These are phyloP conservation scores for Fusarium sp. DNA, from an alignment of 2,329 filamentous ascomycete genomes.

Conservation along the genomic window DNA sequence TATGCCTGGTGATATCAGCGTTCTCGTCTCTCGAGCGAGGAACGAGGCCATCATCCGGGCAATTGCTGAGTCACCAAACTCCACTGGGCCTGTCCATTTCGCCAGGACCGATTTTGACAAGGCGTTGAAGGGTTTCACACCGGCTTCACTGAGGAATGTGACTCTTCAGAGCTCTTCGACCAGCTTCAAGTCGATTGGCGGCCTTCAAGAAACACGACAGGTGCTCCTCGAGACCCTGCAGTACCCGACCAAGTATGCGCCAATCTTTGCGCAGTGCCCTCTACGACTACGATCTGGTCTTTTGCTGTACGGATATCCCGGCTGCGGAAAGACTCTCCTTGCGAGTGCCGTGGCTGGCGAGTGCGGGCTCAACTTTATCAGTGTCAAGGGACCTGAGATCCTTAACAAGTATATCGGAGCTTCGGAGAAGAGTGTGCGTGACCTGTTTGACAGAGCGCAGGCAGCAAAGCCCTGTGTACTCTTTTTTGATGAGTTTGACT, in stretches of 20 bases:
- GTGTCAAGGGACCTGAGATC: constrained; percentile 97
- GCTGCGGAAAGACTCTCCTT: constrained; percentile 95
- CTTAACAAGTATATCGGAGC: constrained; percentile 99
- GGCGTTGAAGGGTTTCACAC: constrained; percentile 92
- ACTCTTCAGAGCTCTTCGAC: constrained; percentile 93
- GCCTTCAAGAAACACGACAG: constrained; percentile 85
- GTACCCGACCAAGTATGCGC: constrained; percentile 97
- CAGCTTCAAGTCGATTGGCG: constrained; percentile 92
- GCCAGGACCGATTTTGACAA: constrained; percentile 81
- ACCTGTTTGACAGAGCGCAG: constrained; percentile 91
- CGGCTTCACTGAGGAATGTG: constrained; percentile 93
- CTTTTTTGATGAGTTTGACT: constrained; percentile 99
- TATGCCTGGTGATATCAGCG: constrained; percentile 92
- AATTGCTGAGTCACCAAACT: constrained; percentile 67
- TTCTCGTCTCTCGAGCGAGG: constrained; percentile 87
- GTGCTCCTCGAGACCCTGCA: constrained; percentile 95
- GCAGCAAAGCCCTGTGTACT: constrained; percentile 93
- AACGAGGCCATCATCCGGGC: constrained; percentile 93
- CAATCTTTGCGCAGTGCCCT: constrained; percentile 96
- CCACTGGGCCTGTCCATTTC: constrained; percentile 69
- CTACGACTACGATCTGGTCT: constrained; percentile 93
- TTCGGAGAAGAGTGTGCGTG: constrained; percentile 94
- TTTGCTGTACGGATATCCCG: constrained; percentile 92
- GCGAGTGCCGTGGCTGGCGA: constrained; percentile 98
- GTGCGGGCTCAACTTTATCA: constrained; percentile 98